phyloP scores from a whole-genome alignment of 208 protist genomes.

The Spongospora subterranea region DNA sequence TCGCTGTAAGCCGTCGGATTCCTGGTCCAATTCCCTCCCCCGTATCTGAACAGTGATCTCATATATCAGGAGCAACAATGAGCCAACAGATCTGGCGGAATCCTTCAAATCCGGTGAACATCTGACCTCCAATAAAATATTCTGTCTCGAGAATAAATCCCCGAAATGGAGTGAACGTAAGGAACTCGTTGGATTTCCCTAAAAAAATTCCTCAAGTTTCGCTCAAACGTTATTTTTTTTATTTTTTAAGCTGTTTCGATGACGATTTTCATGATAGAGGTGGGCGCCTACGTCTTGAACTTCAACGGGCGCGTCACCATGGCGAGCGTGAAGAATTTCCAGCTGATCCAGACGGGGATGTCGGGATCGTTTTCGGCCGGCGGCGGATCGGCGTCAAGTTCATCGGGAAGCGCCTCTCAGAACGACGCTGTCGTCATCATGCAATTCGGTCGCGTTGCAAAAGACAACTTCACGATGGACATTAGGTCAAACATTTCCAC shows the following conservation, averaged over 20 bases:
- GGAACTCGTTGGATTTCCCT: too few species aligned
- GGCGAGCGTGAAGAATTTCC: slow-evolving; percentile 83
- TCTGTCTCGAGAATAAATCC: slow-evolving; percentile 74
- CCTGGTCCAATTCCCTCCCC: too few species aligned
- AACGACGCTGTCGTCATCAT: slow-evolving; percentile 72
- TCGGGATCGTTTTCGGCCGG: background rate
- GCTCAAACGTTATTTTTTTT: slow-evolving; percentile 49
- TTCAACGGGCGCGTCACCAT: slow-evolving; percentile 80
- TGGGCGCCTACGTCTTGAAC: slow-evolving; percentile 78
- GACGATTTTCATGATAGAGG: slow-evolving; percentile 57
- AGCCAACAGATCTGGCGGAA: background rate
- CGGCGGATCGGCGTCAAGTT: background rate
- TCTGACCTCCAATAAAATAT: background rate
- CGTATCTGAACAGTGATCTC: too few species aligned
- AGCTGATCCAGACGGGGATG: slow-evolving; percentile 70
- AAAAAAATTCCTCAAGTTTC: background rate
- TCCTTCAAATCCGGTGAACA: slow-evolving; percentile 52
- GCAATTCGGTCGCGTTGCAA: slow-evolving; percentile 77
- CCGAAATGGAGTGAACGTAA: slow-evolving; percentile 76
- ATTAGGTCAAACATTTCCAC: background rate
- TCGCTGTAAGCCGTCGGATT: slow-evolving; percentile 49
- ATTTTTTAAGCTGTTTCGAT: background rate
- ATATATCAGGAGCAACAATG: too few species aligned
- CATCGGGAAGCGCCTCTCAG: background rate
- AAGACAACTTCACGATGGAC: slow-evolving; percentile 78